phyloP scores from a whole-genome alignment of 352 stramenopile species.

The Thraustochytrium sp. region DNA sequence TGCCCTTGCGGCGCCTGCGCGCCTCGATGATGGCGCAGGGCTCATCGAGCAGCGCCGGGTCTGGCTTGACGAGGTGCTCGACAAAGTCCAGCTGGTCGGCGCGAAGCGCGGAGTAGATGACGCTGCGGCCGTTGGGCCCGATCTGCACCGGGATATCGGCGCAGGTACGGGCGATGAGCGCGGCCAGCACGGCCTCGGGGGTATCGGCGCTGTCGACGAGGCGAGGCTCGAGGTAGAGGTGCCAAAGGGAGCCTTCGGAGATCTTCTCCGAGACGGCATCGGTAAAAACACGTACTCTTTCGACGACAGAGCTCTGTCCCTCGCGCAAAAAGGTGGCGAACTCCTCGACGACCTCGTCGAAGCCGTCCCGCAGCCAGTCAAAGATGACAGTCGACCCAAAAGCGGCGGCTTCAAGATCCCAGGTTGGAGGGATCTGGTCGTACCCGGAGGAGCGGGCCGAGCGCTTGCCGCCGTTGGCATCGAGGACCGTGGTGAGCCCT shows the following conservation, averaged over 20 bases:
- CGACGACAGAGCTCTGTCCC: neutral
- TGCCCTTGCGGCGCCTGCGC: neutral
- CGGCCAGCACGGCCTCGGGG: neutral
- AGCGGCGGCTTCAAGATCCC: neutral
- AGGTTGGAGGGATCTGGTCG: neutral
- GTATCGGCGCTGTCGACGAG: neutral
- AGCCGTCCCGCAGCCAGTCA: neutral
- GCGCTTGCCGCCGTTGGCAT: neutral
- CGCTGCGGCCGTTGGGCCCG: neutral
- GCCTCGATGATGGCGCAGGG: neutral
- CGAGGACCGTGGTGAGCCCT: neutral
- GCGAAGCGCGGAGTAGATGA: neutral
- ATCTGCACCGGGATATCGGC: neutral
- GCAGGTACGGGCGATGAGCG: neutral
- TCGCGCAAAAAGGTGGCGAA: neutral
- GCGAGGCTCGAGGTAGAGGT: neutral
- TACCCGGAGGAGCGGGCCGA: neutral
- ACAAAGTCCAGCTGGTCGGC: neutral
- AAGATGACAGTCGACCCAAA: neutral
- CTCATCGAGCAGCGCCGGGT: neutral
- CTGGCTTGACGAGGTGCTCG: neutral
- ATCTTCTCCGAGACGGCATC: neutral
- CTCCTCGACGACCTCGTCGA: neutral
- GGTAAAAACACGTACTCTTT: neutral
- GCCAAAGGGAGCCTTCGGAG: neutral